Evolutionary conservation across 805 yeast species (phyloP), one percentile per base, ranked within the genome.

Genomic region (Blastobotrys americana): DNA sequence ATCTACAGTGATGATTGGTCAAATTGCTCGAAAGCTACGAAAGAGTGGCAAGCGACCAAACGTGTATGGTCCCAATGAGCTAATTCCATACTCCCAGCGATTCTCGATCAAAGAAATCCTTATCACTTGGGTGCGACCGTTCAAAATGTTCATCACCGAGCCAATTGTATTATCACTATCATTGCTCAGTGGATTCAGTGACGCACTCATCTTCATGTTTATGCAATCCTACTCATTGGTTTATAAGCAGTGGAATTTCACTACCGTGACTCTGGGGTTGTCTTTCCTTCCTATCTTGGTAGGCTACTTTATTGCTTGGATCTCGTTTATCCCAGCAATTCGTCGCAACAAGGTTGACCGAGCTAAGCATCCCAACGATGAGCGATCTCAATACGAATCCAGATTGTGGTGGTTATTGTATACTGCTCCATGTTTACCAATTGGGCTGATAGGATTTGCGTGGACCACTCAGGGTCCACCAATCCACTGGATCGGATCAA

Each of bases 401-500:
- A 45, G 58, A 4, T 34, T 55, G 40, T 46, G 47, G 37, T 53
- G 66, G 34, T 57, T 68, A 34, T 59, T 68, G 4, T 68, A 58
- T 51, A 49, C 67, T 37, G 71, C 67, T 5, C 70, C 70, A 1
- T 53, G 67, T 19, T 68, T 64, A 45, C 58, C 70, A 5, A 59
- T 66, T 31, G 72, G 72, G 1, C 52, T 67, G 41, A 62, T 68
- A 39, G 70, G 71, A 0, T 68, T 68, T 51, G 70, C 69, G 2
- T 68, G 71, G 71, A 65, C 72, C 5, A 59, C 65, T 13, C 55
- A 61, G 58, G 72, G 71, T 1, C 72, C 72, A 1, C 70, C 66
- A n/a, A 45, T 37, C 31, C 55, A 50, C 27, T 68, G 71, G 71
- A 66, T 68, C 18, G 71, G 66, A 2, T 69, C 71, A 5, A 59